Evolutionary conservation across 2,329 filamentous ascomycete species (phyloP), one percentile per base, ranked within the genome.

Genomic region (Talaromyces sp.): DNA sequence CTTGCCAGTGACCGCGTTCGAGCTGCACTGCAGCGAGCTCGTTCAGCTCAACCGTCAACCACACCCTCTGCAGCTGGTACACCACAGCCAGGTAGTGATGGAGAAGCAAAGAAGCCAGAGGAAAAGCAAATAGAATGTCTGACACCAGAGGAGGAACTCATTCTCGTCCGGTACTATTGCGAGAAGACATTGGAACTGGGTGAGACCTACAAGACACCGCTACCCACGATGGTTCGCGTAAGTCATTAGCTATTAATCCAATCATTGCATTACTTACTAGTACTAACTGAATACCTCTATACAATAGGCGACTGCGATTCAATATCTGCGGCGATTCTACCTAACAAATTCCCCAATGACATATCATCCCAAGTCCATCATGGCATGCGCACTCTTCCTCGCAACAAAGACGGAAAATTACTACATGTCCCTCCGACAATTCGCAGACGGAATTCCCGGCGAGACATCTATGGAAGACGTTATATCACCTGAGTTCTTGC

Each of bases 291-390:
- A 19, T 40, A 30, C 13, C 24, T 33, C 8, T 40, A 5, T 46
- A 17, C 29, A 32, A 52, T 47, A 85, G 81, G 86, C 88, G 22
- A 96, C 92, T 6, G 90, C 91, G 3, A 89, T 93, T 56, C 86
- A 95, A 67, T 97, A 95, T 70, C 82, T 99, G 55, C 89, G 90
- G 51, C 89, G 94, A 52, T 97, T 99, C 81, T 99, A 97, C 77
- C 83, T 96, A 33, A 93, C 89, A 67, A 96, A 97, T 75, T 95
- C 90, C 36, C 85, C 92, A 66, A 96, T 97, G 90, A 96, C 92
- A 27, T 97, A 99, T 70, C 90, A 93, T 57, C 93, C 92, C 0
- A 89, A 90, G 57, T 87, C 91, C 58, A 89, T 97, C 61, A 86
- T 96, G 70, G 90, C 92, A 68, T 94, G 91, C 27, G 90, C 89